Evolutionary conservation across 208 protist species (phyloP), one percentile per base, ranked within the genome.

Genomic region (Leptomonas pyrrhocoris): DNA sequence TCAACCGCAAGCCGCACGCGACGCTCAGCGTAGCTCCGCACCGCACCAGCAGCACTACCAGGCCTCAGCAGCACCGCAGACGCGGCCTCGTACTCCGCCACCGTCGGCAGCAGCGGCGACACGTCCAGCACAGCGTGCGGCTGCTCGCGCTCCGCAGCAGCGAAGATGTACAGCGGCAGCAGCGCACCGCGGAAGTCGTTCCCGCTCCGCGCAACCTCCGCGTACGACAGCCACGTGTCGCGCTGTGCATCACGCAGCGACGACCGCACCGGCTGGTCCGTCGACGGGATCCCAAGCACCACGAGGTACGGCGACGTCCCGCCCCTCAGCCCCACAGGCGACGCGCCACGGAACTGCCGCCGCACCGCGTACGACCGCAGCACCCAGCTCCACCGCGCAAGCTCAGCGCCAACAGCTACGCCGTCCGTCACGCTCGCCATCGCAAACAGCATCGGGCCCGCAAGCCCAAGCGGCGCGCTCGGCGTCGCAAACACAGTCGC

Each of bases 391-490:
- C 68, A 66, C 19, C 19, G 31, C 57, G 56, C 27, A 18, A 66
- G 36, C 68, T 73, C 68, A 23, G 38, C 46, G 5, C 31, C 46
- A 45, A 59, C 58, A 31, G 45, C 45, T 2, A 73, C 42, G 53
- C 66, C 68, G 59, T 73, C 68, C 45, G 68, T 66, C 40, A 66
- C 68, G 68, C 68, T 73, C 48, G 48, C 27, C 58, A 66, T 73
- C 40, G 57, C 68, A 21, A 66, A 42, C 31, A 66, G 57, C 55
- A 66, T 64, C 36, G 68, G 68, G 31, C 66, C 66, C 21, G 60
- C 45, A 31, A 50, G 56, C 16, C 66, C 66, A 0, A 72, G 68
- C 45, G 56, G 48, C 6, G 68, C 57, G 5, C 30, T 46, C 21
- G 34, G 31, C 34, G 68, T 64, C 34, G 55, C 68, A 49, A 42